Base-by-base conservation (phyloP, 2,329 filamentous ascomycete species). In the Fusarium sp. region DNA sequence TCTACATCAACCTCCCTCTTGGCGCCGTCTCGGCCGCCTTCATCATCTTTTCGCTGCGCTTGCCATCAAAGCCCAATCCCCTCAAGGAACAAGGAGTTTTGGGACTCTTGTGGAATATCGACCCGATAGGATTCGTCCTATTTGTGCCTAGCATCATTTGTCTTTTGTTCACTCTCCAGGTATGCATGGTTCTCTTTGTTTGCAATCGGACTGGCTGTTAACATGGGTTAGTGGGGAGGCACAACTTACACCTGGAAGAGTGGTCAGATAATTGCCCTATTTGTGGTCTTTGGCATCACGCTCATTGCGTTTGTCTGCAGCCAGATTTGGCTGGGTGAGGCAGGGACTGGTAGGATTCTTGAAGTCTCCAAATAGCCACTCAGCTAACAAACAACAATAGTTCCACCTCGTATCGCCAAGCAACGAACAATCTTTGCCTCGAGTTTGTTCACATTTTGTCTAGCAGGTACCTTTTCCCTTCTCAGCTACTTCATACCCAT, bases 401-500 rank as follows among this genome's bases (percentile, higher is more conserved):
- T 64, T 1, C 50, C 50, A 4, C 51, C 62, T 42, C 33, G 51
- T 7, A 56, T 58, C 4, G 31, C 34, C 2, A 57, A 51, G 2
- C 16, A 51, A 18, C 42, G 40, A 2, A 64, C 40, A 13, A 51
- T 64, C 31, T 61, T 55, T 10, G 20, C 31, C 8, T 55, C 38
- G 9, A 40, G 36, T 16, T 31, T 64, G 16, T 61, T 55, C 20
- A 50, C 57, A 1, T 56, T 64, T 25, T 63, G 46, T 23, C 36
- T 59, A 1, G 55, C 36, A 0, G 55, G 55, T 3, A 42, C 50
- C 13, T 56, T 56, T 13, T 61, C 61, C 9, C 38, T 57, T 6
- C 33, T 55, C 16, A 40, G 80, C 6, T 82, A 81, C 73, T 84
- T 80, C 71, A 75, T 85, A 9, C 83, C 84, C 11, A 79, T 85